Conservation (phyloP, 2,329 filamentous ascomycete species). For the Neopestalotiopsis rosae region DNA sequence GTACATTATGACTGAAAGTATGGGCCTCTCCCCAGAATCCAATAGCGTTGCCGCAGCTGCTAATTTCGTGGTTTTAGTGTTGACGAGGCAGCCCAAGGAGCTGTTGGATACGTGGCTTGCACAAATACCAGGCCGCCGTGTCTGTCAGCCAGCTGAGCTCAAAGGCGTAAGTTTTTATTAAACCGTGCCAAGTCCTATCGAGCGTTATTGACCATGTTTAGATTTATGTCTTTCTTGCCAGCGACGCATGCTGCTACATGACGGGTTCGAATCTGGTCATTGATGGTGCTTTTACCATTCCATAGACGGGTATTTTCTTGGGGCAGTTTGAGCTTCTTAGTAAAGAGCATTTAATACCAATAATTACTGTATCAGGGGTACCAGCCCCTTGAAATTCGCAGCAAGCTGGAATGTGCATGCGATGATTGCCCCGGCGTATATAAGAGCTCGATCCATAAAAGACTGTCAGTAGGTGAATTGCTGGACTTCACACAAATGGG, state of each 20-base stretch:
- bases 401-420: no score
- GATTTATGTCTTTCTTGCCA: conserved; percentile 79
- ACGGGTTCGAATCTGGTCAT: conserved; percentile 60
- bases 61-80: neutral
- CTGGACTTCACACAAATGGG: no score
- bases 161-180: neutral
- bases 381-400: no score
- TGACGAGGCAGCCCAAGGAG: neutral
- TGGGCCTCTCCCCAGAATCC: neutral
- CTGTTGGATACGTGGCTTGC: neutral
- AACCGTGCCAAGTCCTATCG: neutral
- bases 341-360: no score
- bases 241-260: conserved; percentile 80
- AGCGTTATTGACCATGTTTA: conserved; percentile 15
- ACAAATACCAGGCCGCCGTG: neutral
- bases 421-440: no score
- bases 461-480: no score
- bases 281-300: conserved; percentile 51
- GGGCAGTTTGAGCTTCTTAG: no score
- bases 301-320: neutral
- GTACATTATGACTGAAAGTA: conserved; percentile 80
- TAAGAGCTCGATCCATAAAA: no score
- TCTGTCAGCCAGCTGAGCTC: neutral
- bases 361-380: no score
- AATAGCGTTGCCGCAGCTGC: neutral